Conservation (phyloP, 768 basidiomycete genomes). For the Termitomyces sp. region DNA sequence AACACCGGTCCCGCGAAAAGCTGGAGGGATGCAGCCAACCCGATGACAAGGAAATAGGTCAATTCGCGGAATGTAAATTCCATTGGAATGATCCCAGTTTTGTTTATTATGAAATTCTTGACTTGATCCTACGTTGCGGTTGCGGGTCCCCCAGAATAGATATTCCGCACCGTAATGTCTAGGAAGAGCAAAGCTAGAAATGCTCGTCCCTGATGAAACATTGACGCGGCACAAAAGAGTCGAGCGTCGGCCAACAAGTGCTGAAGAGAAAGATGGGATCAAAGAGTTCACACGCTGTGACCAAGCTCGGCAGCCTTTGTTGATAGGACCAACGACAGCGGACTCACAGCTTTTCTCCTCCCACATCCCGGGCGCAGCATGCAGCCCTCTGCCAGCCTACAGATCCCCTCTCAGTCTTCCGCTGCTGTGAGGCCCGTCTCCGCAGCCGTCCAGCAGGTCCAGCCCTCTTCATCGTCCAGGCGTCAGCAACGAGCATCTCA, state of each 20-base stretch:
- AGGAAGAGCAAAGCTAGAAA: too few relatives aligned
- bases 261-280: conserved; percentile 5
- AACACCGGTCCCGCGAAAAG: not conserved
- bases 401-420: conserved; percentile 28
- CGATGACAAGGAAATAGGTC: not conserved
- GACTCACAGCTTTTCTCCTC: not conserved
- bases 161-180: not conserved
- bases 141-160: not conserved
- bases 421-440: conserved; percentile 58
- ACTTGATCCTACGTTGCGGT: too few relatives aligned
- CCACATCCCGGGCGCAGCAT: conserved; percentile 10
- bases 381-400: conserved; percentile 23
- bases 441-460: conserved; percentile 49
- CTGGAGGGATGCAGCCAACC: not conserved
- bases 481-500: conserved; percentile 74
- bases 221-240: not conserved
- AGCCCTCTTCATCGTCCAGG: conserved; percentile 34
- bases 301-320: conserved; percentile 3
- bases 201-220: not conserved
- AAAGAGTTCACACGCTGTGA: conserved; percentile 8
- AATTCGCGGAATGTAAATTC: not conserved
- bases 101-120: not conserved
- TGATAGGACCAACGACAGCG: conserved; percentile 4
- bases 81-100: not conserved
- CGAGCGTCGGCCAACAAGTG: too few relatives aligned